Base-by-base conservation (phyloP, 257 asterid genomes). In the Solanum habrochaites region DNA sequence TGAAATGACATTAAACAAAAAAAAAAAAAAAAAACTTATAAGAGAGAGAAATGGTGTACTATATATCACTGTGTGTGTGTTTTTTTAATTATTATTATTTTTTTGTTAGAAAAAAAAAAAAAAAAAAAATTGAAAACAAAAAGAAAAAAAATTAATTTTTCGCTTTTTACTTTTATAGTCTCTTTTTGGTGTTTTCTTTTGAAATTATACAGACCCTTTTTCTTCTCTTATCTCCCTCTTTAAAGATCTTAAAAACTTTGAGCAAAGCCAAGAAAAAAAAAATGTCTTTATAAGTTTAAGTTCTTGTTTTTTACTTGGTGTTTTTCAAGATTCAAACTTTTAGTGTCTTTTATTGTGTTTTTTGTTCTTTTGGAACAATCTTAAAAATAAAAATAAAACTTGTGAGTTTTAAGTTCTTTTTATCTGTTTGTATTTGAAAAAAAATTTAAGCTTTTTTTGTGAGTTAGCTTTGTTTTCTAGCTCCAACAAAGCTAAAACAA, bases 351-450 rank as follows among this genome's bases (percentile, higher is more conserved):
- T 35, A 87, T 31, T 88, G 75, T 78, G 83, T 84, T 42, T 88
- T 88, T 90, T 84, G 72, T 91, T 90, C 84, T 88, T 93, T 88
- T 90, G 91, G 89, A 87, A 56, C 77, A 89, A 91, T 78, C 92
- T 83, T 82, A 62, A 62, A 23, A n/a, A 10, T 7, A 49, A 15
- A 52, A 62, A 71, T 37, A 39, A 69, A 14, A 43, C 81, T 85
- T 69, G 84, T 83, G 21, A 75, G 88, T 37, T 88, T 88, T 88
- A 93, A 90, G 27, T 25, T 60, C 5, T 11, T 11, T 83, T 90
- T 66, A 89, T 93, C 96, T 92, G 93, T 92, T 91, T 93, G 93
- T 91, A 81, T 90, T 89, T 87, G 92, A 72, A 88, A 89, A 88
- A 89, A 90, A 87, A 75, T 0, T 27, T 83, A 23, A 67, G 23